These are phyloP conservation scores for Pichia nanzhaoensis DNA, from an alignment of 805 yeast genomes.

Conservation along the genomic window DNA sequence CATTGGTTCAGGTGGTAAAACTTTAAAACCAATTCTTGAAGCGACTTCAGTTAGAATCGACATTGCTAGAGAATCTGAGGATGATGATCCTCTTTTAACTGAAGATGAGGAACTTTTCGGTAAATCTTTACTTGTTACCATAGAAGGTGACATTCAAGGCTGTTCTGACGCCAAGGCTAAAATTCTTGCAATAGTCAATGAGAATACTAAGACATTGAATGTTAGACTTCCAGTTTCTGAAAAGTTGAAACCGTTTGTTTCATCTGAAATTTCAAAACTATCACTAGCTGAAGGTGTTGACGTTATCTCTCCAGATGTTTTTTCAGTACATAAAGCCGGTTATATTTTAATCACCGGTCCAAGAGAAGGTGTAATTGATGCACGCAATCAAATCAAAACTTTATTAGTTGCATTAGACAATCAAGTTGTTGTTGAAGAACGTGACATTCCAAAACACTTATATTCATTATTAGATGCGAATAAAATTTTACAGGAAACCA, in stretches of 20 bases:
- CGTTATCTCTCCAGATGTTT: slow-evolving; percentile 21
- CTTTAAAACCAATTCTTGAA: slow-evolving; percentile 70
- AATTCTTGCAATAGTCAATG: slow-evolving; percentile 67
- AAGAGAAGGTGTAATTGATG: slow-evolving; percentile 53
- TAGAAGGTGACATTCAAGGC: slow-evolving; percentile 84
- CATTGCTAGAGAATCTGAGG: slow-evolving; percentile 39
- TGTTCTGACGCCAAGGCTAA: slow-evolving; percentile 63
- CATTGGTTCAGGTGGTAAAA: slow-evolving; percentile 84
- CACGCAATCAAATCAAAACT: slow-evolving; percentile 45
- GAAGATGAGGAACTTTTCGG: slow-evolving; percentile 55
- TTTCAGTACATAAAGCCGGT: slow-evolving; percentile 36
- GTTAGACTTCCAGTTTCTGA: slow-evolving; percentile 42
- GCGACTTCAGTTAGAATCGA: slow-evolving; percentile 64
- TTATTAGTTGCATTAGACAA: slow-evolving; percentile 38
- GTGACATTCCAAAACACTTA: slow-evolving; percentile 57
- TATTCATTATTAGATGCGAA: slow-evolving; percentile 63
- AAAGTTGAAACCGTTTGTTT: slow-evolving; percentile 39
- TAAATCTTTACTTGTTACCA: slow-evolving; percentile 50
- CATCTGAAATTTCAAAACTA: slow-evolving; percentile 26
- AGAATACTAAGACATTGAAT: slow-evolving; percentile 57
- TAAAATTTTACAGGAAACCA: slow-evolving; percentile 44
- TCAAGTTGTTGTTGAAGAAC: slow-evolving; percentile 46
- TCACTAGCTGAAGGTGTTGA: slow-evolving; percentile 25
- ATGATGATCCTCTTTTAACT: slow-evolving; percentile 12
- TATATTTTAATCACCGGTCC: slow-evolving; percentile 58